phyloP scores from a whole-genome alignment of 1,139 yeast genomes.

The Yamadazyma sp. region DNA sequence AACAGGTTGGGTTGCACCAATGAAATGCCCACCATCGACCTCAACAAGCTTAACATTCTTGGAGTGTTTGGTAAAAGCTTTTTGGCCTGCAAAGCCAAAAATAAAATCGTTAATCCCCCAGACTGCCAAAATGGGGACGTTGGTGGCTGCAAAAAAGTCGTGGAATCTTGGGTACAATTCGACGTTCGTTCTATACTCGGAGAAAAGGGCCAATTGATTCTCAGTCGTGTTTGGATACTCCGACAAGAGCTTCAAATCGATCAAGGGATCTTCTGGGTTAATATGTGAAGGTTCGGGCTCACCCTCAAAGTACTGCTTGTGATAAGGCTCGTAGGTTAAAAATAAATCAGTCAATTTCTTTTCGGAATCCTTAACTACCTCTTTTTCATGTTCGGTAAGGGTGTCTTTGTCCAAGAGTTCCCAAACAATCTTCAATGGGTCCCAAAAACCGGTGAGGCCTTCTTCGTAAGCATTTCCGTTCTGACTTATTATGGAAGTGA shows the following conservation, averaged over 20 bases:
- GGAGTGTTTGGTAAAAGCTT: conserved; percentile 33
- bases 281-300: conserved; percentile 20
- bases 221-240: conserved; percentile 22
- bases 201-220: conserved; percentile 32
- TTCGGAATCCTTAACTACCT: conserved; percentile 9
- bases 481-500: conserved; percentile 34
- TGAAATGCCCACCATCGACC: conserved; percentile 41
- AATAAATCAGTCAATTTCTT: conserved; percentile 16
- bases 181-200: conserved; percentile 36
- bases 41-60: conserved; percentile 24
- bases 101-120: conserved; percentile 47
- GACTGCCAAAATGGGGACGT: conserved; percentile 35
- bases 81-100: conserved; percentile 34
- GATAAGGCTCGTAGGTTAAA: conserved; percentile 18
- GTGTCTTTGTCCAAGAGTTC: conserved; percentile 13
- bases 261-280: conserved; percentile 30
- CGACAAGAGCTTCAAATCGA: conserved; percentile 27
- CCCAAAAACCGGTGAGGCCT: conserved; percentile 40
- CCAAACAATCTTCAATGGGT: conserved; percentile 33
- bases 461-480: conserved; percentile 47
- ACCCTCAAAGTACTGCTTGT: conserved; percentile 31
- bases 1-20: conserved; percentile 28
- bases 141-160: conserved; percentile 27
- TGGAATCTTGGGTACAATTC: conserved; percentile 37
- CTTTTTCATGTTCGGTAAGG: conserved; percentile 10